These are phyloP conservation scores for Leptomonas pyrrhocoris DNA, from an alignment of 208 protist species.

Conservation along the genomic window DNA sequence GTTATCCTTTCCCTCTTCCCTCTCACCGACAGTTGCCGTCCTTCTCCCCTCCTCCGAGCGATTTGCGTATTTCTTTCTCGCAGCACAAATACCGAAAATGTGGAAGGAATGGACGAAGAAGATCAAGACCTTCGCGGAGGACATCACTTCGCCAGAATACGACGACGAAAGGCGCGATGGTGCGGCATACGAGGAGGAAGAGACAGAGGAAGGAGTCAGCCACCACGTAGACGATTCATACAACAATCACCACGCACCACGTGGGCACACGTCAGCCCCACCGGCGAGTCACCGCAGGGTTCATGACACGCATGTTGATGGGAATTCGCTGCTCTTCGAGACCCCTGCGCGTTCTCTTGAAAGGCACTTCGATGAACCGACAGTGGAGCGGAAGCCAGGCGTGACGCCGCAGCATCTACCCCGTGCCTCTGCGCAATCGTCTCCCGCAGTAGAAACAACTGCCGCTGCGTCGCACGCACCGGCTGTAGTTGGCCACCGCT, in stretches of 20 bases:
- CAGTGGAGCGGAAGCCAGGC: neutral
- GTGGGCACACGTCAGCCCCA: neutral
- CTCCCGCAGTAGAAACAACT: neutral
- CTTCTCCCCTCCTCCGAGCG: too few relatives aligned
- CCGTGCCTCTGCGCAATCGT: too few relatives aligned
- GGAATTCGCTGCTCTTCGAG: neutral
- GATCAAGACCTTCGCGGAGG: slow-evolving; percentile 77
- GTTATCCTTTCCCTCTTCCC: too few relatives aligned
- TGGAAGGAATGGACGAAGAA: slow-evolving; percentile 68
- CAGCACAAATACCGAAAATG: too few relatives aligned
- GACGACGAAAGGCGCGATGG: slow-evolving; percentile 41
- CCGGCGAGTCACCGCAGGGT: neutral
- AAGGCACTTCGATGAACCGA: slow-evolving; percentile 9
- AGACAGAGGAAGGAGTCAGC: neutral
- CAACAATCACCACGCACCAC: neutral
- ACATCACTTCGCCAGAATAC: slow-evolving; percentile 69
- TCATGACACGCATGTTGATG: too few relatives aligned
- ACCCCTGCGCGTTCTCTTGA: slow-evolving; percentile 5
- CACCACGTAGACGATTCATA: neutral
- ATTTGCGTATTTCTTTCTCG: too few relatives aligned
- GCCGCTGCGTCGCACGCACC: neutral
- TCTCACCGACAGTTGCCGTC: too few relatives aligned
- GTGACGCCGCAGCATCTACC: neutral
- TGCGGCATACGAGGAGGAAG: neutral
- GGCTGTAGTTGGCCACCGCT: too few relatives aligned